Base-by-base conservation (phyloP, 2,329 filamentous ascomycete genomes). In the Aspergillus glaucus region DNA sequence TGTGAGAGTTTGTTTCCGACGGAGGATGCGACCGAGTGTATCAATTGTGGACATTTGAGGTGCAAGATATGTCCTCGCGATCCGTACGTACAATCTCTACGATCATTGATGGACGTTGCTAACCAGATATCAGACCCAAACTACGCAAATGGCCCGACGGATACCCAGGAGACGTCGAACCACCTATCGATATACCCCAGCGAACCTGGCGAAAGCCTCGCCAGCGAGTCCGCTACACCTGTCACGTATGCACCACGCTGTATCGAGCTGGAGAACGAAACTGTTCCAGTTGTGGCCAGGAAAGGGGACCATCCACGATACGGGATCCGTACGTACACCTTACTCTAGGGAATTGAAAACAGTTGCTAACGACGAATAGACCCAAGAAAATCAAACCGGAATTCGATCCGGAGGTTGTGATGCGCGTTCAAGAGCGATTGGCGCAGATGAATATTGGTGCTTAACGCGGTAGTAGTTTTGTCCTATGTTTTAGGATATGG, bases 1-100 rank as follows among this genome's bases (percentile, higher is more conserved):
- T 95, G 90, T 65, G 65, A 79, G 43, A 79, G 74, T 2, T 62
- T 84, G 1, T 93, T 90, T 62, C 66, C 70, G 1, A 62, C 75
- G 5, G 15, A 15, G 37, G 74, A 77, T 28, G 74, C 69, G 51
- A 88, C 84, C 51, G 71, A 79, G 63, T 95, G 90, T 65, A 68
- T 75, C 6, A 75, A 75, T 36, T 95, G 90, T 67, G 72, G 76
- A 24, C 90, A 95, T 66, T 66, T 77, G 45, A 83, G 88, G 17
- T 41, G 24, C 32, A 45, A 37, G n/a, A 34, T 24, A 22, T 32
- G 12, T 45, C 26, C 34, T 17, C 44, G 28, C 40, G 41, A 44
- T 15, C 22, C 45, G 37, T 45, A 45, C 15, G 44, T 45, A 14
- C 15, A 39, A 3, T 19, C 6, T 14, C 19, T 12, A 43, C 9